Evolutionary conservation across 2,329 filamentous ascomycete genomes (phyloP), one percentile per base, ranked within the genome.

Genomic region (Didymellaceae sp.): DNA sequence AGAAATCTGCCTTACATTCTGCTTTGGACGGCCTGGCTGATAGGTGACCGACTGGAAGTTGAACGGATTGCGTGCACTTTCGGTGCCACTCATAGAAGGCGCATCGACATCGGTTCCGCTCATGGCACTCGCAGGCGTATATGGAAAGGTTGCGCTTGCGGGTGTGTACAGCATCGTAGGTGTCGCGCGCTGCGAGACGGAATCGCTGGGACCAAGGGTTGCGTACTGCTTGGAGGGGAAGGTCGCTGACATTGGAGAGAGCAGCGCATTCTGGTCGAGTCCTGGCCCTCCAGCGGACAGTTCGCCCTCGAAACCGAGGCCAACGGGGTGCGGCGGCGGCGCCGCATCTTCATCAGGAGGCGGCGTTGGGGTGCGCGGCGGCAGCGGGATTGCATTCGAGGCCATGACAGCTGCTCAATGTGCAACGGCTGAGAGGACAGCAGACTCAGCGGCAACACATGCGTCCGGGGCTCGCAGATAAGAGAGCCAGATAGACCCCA

Each of bases 41-140:
- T 80, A 80, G 55, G 75, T 68, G 40, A 76, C 69, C 1, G 93
- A 89, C 75, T 95, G 86, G 75, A 97, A 97, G 76, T 97, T 97
- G 84, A 99, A 97, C 0, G 93, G 93, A 59, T 86, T 89, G 48
- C 76, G 77, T 13, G 71, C 72, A 52, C 66, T 71, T 32, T 74
- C 69, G 9, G 67, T 66, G 6, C 63, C 63, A 44, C 59, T 69
- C 58, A 65, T 37, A 7, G 67, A 69, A 13, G 66, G 59, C 20
- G 58, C 52, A 16, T 70, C 68, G 10, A 58, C 61, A 32, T 71
- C 68, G 31, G 59, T 68, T 2, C 62, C 67, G 44, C 64, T 70
- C 38, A 59, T 47, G 24, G 57, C 58, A 44, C 61, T 73, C 37
- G 59, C 62, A 13, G 66, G 65, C 4, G 64, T 73, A 31, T 64